These are phyloP conservation scores for Calonectria multiphialidica DNA, from an alignment of 2,329 filamentous ascomycete species.

Conservation along the genomic window DNA sequence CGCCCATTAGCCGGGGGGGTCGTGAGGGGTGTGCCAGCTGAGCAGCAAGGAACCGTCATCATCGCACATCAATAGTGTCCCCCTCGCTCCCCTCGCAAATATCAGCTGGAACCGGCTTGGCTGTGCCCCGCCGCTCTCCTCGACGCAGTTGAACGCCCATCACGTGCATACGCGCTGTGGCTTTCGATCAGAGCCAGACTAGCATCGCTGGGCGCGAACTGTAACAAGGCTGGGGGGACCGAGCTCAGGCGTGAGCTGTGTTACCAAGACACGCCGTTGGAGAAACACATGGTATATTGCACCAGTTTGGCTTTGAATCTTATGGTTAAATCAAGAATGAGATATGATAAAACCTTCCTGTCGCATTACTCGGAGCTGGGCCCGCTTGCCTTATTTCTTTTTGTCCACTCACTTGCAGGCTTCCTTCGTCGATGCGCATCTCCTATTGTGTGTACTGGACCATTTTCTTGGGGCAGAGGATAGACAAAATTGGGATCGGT, in stretches of 20 bases:
- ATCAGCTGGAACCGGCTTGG: slow-evolving; percentile 2
- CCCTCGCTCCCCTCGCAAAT: background rate
- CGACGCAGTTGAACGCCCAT: slow-evolving; percentile 20
- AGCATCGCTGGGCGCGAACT: slow-evolving; percentile 8
- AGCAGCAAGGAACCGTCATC: background rate
- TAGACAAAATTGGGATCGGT: background rate
- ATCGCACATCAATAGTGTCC: slow-evolving; percentile 2
- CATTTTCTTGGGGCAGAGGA: background rate
- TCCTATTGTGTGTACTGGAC: too few species aligned
- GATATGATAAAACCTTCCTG: too few species aligned
- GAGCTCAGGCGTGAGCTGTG: background rate
- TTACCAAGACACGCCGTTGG: background rate
- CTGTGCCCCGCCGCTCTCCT: background rate
- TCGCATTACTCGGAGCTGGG: too few species aligned
- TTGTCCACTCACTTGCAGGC: too few species aligned
- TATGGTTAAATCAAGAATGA: too few species aligned
- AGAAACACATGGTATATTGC: too few species aligned
- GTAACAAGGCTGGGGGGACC: slow-evolving; percentile 31
- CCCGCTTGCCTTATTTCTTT: too few species aligned
- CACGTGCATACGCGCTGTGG: slow-evolving; percentile 44
- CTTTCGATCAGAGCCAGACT: slow-evolving; percentile 19
- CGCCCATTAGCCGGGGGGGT: background rate
- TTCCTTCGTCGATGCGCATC: too few species aligned
- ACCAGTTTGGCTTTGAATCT: too few species aligned
- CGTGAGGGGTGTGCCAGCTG: slow-evolving; percentile 18